Evolutionary conservation across 176 grass and related monocot genomes (phyloP).

Genomic region (Eremochloa ophiuroides): DNA sequence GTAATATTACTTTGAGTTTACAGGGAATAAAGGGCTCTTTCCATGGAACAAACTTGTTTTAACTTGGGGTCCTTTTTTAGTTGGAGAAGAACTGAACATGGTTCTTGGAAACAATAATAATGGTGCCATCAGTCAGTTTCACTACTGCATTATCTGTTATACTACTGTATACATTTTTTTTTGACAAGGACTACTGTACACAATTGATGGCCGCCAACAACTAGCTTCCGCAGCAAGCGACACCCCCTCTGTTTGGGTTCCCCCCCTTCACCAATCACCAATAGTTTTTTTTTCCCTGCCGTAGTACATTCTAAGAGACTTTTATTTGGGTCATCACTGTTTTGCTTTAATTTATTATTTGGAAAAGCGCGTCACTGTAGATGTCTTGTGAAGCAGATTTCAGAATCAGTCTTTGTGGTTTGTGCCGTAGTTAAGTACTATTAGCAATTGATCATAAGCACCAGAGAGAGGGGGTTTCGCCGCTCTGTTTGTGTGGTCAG

Average conservation of each 20-base stretch:
- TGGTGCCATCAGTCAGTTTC: background rate
- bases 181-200: constrained; percentile 17
- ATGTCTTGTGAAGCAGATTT: constrained; percentile 5
- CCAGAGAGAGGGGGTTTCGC: background rate
- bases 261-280: background rate
- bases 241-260: background rate
- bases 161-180: background rate
- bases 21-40: constrained; percentile 14
- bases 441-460: background rate
- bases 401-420: background rate
- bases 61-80: background rate
- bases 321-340: background rate
- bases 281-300: background rate
- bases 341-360: constrained; percentile 8
- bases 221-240: constrained; percentile 29
- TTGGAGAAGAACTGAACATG: background rate
- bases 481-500: background rate
- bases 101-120: background rate
- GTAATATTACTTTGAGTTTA: constrained; percentile 6
- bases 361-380: background rate
- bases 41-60: background rate
- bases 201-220: background rate
- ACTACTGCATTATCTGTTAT: background rate
- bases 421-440: background rate
- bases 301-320: background rate